These are phyloP conservation scores for Annona squamosa DNA, from an alignment of 164 flowering plant species.

Conservation along the genomic window DNA sequence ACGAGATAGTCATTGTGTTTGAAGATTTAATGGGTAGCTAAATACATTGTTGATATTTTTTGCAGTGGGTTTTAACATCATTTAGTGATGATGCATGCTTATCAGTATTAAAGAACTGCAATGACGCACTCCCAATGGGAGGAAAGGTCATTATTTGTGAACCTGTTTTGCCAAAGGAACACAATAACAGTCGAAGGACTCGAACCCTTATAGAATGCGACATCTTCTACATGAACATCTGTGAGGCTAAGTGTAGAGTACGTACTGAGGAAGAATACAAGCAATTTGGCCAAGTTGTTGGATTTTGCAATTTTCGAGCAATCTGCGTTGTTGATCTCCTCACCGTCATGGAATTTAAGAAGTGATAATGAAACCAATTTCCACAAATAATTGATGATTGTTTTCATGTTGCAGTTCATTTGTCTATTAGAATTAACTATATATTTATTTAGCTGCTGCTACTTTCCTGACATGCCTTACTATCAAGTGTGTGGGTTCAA, in stretches of 20 bases:
- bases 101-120: slow-evolving; percentile 57
- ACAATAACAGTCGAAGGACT: slow-evolving; percentile 55
- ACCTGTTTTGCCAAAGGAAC: slow-evolving; percentile 49
- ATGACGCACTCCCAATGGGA: slow-evolving; percentile 50
- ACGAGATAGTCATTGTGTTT: too few species aligned
- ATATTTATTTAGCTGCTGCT: too few species aligned
- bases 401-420: too few species aligned
- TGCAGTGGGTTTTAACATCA: slow-evolving; percentile 65
- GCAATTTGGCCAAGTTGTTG: slow-evolving; percentile 44
- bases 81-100: slow-evolving; percentile 73
- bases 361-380: slow-evolving; percentile 17
- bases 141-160: slow-evolving; percentile 77
- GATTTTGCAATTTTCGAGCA: slow-evolving; percentile 45
- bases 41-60: neutral
- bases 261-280: slow-evolving; percentile 55
- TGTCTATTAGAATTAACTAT: too few species aligned
- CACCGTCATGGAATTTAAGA: slow-evolving; percentile 53
- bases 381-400: too few species aligned
- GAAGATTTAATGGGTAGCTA: too few species aligned
- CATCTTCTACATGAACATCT: slow-evolving; percentile 70
- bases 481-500: too few species aligned
- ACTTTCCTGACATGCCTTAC: too few species aligned
- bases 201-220: slow-evolving; percentile 60
- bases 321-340: slow-evolving; percentile 49
- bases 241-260: slow-evolving; percentile 57